Evolutionary conservation across 2,329 filamentous ascomycete genomes (phyloP).

Genomic region (Sclerotinia borealis): DNA sequence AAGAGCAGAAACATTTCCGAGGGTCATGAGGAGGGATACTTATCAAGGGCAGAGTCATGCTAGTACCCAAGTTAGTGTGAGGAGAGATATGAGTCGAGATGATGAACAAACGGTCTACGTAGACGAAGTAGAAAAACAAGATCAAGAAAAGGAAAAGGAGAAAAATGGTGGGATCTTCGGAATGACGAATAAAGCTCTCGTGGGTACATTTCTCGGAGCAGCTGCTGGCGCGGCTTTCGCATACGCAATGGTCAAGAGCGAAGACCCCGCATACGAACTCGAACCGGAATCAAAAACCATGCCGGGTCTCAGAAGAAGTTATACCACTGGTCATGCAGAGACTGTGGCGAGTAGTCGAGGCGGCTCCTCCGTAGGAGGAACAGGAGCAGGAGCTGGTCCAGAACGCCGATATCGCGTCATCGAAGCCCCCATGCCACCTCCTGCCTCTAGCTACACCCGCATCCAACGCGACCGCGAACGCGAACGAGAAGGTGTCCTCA

Average conservation of each 20-base stretch:
- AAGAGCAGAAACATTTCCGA: slow-evolving; percentile 13
- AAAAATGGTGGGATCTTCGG: slow-evolving; percentile 25
- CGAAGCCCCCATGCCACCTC: slow-evolving; percentile 9
- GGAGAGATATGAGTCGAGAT: slow-evolving; percentile 2
- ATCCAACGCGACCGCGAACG: slow-evolving; percentile 3
- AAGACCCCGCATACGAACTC: slow-evolving; percentile 31
- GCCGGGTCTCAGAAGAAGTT: not conserved
- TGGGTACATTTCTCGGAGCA: slow-evolving; percentile 72
- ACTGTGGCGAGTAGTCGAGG: not conserved
- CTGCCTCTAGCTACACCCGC: slow-evolving; percentile 1
- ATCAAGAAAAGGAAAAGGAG: slow-evolving; percentile 4
- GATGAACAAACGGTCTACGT: slow-evolving; percentile 7
- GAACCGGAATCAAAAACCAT: not conserved
- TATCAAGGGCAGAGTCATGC: not conserved
- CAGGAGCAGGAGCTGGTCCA: not conserved
- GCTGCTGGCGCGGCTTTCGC: slow-evolving; percentile 71
- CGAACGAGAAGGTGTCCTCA: not conserved
- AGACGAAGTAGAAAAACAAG: slow-evolving; percentile 17
- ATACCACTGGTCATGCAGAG: slow-evolving; percentile 6
- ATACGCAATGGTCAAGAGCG: slow-evolving; percentile 65
- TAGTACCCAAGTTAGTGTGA: not conserved
- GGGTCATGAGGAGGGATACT: not conserved
- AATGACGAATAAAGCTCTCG: slow-evolving; percentile 54
- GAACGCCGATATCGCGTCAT: slow-evolving; percentile 7
- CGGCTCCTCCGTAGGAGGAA: not conserved